Base-by-base conservation (phyloP, 768 basidiomycete species). In the Amanita fuliginea region DNA sequence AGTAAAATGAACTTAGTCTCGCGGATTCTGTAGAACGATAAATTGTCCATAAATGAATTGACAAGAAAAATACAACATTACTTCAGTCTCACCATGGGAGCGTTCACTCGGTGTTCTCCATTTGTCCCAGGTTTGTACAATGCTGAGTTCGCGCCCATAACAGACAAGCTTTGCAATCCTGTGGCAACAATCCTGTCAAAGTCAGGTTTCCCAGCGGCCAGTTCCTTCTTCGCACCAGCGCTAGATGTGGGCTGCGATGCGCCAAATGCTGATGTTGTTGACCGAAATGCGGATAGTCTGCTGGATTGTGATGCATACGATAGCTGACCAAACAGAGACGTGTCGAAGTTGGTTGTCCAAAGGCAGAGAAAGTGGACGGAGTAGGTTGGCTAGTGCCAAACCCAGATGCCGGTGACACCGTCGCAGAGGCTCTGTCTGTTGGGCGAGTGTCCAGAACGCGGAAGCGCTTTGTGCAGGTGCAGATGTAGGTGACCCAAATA, bases 41-140 rank as follows among this genome's bases (percentile, higher is more conserved):
- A n/a, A n/a, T n/a, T n/a, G n/a, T n/a, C n/a, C n/a, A n/a, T n/a
- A n/a, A n/a, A n/a, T n/a, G n/a, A n/a, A n/a, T n/a, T n/a, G n/a
- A n/a, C n/a, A n/a, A n/a, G n/a, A n/a, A n/a, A n/a, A n/a, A n/a
- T n/a, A n/a, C n/a, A n/a, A n/a, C n/a, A n/a, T n/a, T n/a, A n/a
- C n/a, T n/a, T n/a, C n/a, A n/a, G n/a, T n/a, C n/a, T n/a, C n/a
- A n/a, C n/a, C n/a, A n/a, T n/a, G n/a, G n/a, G n/a, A n/a, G n/a
- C n/a, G n/a, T n/a, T n/a, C n/a, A n/a, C n/a, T n/a, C n/a, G n/a
- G n/a, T n/a, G n/a, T n/a, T n/a, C n/a, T n/a, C n/a, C n/a, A n/a
- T n/a, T 75, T 34, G 67, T 53, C 6, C 71, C 75, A 1, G 74
- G 73, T 55, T 70, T 67, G 55, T 68, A 70, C 48, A 66, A 35